These are phyloP conservation scores for Yarrowia phangngaensis DNA, from an alignment of 805 yeast genomes.

Conservation along the genomic window DNA sequence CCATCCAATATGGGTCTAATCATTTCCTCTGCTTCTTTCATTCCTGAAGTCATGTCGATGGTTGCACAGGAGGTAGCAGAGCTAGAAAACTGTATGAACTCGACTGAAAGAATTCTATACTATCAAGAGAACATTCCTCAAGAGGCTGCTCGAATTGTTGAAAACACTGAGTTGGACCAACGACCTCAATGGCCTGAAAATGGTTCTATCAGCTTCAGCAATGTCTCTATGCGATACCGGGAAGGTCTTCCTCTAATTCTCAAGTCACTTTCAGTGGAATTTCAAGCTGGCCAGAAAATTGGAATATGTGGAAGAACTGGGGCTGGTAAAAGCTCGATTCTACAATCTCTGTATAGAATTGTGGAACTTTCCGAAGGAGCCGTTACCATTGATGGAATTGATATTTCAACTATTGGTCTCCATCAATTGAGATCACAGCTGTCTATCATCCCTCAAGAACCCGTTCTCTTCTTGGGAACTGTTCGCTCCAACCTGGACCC, in stretches of 20 bases:
- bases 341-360: conserved; percentile 66
- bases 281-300: conserved; percentile 60
- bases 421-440: conserved; percentile 64
- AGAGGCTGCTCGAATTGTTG: conserved; percentile 54
- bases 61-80: conserved; percentile 63
- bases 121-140: conserved; percentile 59
- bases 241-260: conserved; percentile 62
- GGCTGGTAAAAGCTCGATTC: conserved; percentile 78
- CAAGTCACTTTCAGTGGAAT: conserved; percentile 49
- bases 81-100: conserved; percentile 72
- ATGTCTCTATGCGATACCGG: conserved; percentile 60
- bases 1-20: conserved; percentile 67
- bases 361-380: conserved; percentile 53
- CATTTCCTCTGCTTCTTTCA: conserved; percentile 54
- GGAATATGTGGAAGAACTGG: conserved; percentile 91
- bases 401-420: conserved; percentile 62
- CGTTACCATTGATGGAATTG: conserved; percentile 64
- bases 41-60: conserved; percentile 55
- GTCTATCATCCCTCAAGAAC: conserved; percentile 86
- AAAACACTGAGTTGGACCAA: conserved; percentile 46
- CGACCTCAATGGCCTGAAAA: conserved; percentile 60
- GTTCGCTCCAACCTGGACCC: conserved; percentile 78
- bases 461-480: conserved; percentile 76
- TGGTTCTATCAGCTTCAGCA: conserved; percentile 54
- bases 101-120: conserved; percentile 66